These are phyloP conservation scores for Acephala macrosclerotiorum DNA, from an alignment of 2,329 filamentous ascomycete species.

Conservation along the genomic window DNA sequence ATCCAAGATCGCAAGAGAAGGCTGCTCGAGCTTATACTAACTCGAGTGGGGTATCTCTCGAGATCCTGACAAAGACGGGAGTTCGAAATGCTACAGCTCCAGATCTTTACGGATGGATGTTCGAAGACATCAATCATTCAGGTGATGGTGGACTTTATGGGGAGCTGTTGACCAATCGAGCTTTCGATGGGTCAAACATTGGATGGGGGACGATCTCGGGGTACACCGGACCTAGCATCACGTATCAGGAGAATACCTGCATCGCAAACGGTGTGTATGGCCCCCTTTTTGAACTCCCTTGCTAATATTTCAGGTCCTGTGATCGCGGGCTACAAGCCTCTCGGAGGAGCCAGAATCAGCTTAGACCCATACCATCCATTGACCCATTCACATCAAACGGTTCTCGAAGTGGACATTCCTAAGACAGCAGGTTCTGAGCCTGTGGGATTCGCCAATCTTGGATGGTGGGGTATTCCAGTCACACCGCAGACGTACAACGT, in stretches of 20 bases:
- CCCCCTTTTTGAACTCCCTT: constrained; percentile 38
- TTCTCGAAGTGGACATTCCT: constrained; percentile 32
- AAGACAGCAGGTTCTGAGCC: constrained; percentile 27
- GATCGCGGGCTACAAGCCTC: constrained; percentile 63
- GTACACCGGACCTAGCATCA: constrained; percentile 20
- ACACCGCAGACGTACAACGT: constrained; percentile 42
- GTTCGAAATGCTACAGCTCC: constrained; percentile 34
- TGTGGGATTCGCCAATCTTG: constrained; percentile 43
- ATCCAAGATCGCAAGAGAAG: constrained; percentile 1
- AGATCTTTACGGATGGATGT: constrained; percentile 37
- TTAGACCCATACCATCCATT: constrained; percentile 30
- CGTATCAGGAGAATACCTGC: constrained; percentile 30
- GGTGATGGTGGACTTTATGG: constrained; percentile 76
- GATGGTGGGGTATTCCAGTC: constrained; percentile 45
- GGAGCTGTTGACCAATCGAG: constrained; percentile 72
- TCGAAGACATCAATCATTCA: constrained; percentile 38
- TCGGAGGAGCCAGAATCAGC: constrained; percentile 41
- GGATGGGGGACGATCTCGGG: constrained; percentile 22
- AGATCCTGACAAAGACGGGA: constrained; percentile 26
- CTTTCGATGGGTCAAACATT: constrained; percentile 60
- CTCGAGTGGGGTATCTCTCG: constrained; percentile 23
- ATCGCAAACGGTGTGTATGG: constrained; percentile 30
- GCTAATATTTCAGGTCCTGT: constrained; percentile 48
- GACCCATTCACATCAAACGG: constrained; percentile 28
- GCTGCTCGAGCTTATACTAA: constrained; percentile 9